A percentile compares a stretch with the other conserved stretches of the same genome.
Evolutionary conservation across 108 stramenopile genomes (phyloP).

Genomic region (Aurantiochytrium sp.): DNA sequence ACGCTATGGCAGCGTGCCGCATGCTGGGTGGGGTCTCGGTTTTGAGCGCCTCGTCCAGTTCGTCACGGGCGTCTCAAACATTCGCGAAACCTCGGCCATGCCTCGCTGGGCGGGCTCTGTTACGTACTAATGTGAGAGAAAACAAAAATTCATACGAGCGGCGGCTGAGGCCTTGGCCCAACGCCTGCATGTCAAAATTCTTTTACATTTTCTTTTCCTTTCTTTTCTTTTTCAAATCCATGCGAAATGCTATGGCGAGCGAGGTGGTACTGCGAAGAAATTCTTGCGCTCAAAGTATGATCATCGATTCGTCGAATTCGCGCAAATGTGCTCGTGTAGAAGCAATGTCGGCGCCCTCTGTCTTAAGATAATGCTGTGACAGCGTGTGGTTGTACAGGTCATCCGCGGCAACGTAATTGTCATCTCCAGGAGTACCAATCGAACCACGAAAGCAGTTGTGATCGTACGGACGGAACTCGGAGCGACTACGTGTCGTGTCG

Average conservation of each 20-base stretch:
- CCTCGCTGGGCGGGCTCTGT: slow-evolving; percentile 82
- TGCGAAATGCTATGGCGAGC: too few species aligned
- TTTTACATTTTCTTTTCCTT: too few species aligned
- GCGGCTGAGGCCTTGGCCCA: too few species aligned
- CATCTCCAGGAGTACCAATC: background rate
- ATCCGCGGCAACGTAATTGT: background rate
- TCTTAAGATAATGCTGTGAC: background rate
- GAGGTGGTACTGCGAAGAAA: too few species aligned
- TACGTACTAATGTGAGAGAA: background rate
- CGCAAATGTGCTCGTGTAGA: background rate
- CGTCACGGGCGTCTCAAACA: slow-evolving; percentile 93
- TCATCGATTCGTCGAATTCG: background rate
- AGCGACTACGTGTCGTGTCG: background rate
- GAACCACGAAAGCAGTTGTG: background rate
- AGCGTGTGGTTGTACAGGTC: background rate
- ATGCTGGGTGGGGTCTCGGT: slow-evolving; percentile 96
- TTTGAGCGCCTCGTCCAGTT: slow-evolving; percentile 98
- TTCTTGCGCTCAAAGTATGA: too few species aligned
- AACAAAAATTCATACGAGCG: too few species aligned
- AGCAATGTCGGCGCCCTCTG: background rate
- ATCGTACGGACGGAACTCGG: background rate
- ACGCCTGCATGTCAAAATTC: too few species aligned
- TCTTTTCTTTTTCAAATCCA: too few species aligned
- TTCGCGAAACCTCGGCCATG: slow-evolving; percentile 94
- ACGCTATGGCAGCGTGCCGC: slow-evolving; percentile 88